Percentiles rank a stretch among this genome's conserved stretches.
phyloP scores from a whole-genome alignment of 2,329 filamentous ascomycete genomes.

The Pseudogymnoascus sp. region DNA sequence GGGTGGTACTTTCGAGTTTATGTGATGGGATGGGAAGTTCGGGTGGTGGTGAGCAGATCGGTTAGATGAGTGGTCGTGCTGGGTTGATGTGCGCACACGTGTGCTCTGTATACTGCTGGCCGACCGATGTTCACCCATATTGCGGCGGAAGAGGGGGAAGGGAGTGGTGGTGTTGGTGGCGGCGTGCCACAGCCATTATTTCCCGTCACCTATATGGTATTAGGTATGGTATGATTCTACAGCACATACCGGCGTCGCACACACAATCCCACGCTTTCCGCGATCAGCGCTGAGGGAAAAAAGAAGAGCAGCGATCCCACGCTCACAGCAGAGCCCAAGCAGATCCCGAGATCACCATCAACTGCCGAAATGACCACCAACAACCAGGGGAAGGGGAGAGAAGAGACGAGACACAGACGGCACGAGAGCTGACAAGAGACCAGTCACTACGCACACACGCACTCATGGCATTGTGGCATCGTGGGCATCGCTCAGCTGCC shows the following conservation, averaged over 20 bases:
- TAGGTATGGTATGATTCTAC: too few species aligned
- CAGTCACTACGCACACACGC: neutral
- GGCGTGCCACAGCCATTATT: neutral
- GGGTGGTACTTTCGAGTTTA: neutral
- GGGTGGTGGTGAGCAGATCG: too few species aligned
- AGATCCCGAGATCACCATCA: neutral
- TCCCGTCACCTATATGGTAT: neutral
- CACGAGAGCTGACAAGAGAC: neutral
- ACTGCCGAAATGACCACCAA: neutral
- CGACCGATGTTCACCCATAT: neutral
- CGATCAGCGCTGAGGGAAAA: neutral
- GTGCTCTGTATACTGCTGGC: neutral
- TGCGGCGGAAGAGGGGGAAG: too few species aligned
- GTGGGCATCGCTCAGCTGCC: too few species aligned
- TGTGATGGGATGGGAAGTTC: neutral
- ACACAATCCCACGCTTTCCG: neutral
- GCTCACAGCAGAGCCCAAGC: too few species aligned
- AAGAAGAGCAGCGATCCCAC: too few species aligned
- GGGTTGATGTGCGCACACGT: neutral
- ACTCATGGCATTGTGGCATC: neutral
- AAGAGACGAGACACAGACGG: neutral
- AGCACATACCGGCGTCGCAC: too few species aligned
- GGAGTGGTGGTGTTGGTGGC: neutral
- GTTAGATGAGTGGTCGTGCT: too few species aligned
- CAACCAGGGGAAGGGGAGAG: neutral